Evolutionary conservation across 495 filamentous ascomycete genomes (phyloP).

Genomic region (Neurospora sp.): DNA sequence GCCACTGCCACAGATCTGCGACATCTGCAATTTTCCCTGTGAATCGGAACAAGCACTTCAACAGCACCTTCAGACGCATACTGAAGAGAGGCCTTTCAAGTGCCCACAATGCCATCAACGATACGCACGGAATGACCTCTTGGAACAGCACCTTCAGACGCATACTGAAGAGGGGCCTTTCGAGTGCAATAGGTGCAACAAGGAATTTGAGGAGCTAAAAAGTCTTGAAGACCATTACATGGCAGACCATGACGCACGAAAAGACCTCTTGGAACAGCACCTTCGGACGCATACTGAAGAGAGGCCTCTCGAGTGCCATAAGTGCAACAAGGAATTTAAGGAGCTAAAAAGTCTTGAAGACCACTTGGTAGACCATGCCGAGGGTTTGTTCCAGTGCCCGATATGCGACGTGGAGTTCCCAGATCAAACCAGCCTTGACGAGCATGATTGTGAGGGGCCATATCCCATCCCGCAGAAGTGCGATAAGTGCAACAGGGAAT

Average conservation of each 20-base stretch:
- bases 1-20: not conserved
- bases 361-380: not conserved
- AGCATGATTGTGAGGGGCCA: not conserved
- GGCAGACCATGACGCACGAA: too few relatives aligned
- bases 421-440: not conserved
- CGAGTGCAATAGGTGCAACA: too few relatives aligned
- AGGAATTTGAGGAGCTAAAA: too few relatives aligned
- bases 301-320: not conserved
- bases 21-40: not conserved
- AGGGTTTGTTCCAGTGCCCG: not conserved
- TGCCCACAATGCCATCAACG: not conserved
- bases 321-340: not conserved
- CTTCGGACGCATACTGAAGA: not conserved
- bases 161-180: too few relatives aligned
- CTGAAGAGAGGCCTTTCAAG: not conserved
- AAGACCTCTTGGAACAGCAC: not conserved
- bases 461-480: not conserved
- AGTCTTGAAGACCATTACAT: too few relatives aligned
- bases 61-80: not conserved
- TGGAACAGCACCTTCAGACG: too few relatives aligned
- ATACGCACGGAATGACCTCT: too few relatives aligned
- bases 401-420: not conserved
- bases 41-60: not conserved
- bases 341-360: not conserved
- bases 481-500: not conserved